These are phyloP conservation scores for Ceratobasidium theobromae DNA, from an alignment of 1,284 basidiomycete species.

Conservation along the genomic window DNA sequence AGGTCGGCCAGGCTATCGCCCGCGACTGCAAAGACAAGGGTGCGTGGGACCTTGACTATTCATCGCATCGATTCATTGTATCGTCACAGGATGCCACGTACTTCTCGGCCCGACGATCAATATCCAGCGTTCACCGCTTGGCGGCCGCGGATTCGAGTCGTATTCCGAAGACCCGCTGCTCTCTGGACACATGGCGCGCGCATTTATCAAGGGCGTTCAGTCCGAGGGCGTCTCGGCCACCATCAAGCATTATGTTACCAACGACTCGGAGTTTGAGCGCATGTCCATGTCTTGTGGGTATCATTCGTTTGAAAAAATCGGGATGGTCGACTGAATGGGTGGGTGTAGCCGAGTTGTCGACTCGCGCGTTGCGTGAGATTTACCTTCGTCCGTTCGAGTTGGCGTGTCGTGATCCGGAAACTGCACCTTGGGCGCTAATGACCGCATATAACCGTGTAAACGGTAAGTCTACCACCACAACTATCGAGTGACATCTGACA, in stretches of 20 bases:
- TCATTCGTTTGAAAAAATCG: neutral
- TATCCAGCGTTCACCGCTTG: constrained; percentile 38
- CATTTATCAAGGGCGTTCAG: constrained; percentile 68
- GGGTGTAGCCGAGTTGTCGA: constrained; percentile 52
- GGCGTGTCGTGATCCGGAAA: constrained; percentile 26
- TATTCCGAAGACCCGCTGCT: constrained; percentile 40
- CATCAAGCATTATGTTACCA: constrained; percentile 50
- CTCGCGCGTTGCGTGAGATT: constrained; percentile 65
- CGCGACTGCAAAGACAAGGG: constrained; percentile 35
- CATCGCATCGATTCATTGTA: neutral
- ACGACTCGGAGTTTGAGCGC: constrained; percentile 37
- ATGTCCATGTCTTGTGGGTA: constrained; percentile 35
- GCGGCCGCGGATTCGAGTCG: constrained; percentile 36
- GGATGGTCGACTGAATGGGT: constrained; percentile 44
- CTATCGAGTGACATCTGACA: neutral
- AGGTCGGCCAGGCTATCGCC: constrained; percentile 35
- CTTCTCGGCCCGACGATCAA: constrained; percentile 38
- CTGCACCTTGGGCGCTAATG: constrained; percentile 38
- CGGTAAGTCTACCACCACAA: constrained; percentile 46
- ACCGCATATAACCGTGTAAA: constrained; percentile 34
- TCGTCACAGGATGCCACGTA: constrained; percentile 23
- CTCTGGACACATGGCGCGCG: constrained; percentile 58
- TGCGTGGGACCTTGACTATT: neutral
- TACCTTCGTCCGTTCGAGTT: constrained; percentile 65
- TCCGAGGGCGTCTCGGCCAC: constrained; percentile 61